phyloP scores from a whole-genome alignment of 805 yeast genomes.

The Metschnikowia arizonensis region DNA sequence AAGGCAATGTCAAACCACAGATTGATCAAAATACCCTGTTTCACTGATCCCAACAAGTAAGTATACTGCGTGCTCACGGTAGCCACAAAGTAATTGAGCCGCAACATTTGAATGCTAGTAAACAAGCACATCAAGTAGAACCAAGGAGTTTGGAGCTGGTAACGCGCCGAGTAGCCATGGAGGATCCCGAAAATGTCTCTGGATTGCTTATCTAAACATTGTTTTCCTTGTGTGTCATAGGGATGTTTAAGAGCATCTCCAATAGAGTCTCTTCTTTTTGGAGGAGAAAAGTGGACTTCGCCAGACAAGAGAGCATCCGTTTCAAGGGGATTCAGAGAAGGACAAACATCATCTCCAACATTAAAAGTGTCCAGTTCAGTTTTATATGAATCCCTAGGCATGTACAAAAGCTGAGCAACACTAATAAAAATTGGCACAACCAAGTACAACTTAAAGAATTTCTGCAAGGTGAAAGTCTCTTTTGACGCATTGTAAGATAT shows the following conservation, averaged over 20 bases:
- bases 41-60: constrained; percentile 39
- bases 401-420: constrained; percentile 40
- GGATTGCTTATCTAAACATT: constrained; percentile 29
- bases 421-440: constrained; percentile 49
- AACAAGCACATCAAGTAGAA: constrained; percentile 46
- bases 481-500: constrained; percentile 32
- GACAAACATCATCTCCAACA: too few species aligned
- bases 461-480: constrained; percentile 35
- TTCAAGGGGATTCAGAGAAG: too few species aligned
- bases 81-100: constrained; percentile 57
- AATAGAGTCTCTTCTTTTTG: constrained; percentile 45
- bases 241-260: constrained; percentile 55
- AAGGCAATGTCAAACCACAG: constrained; percentile 49
- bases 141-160: constrained; percentile 52
- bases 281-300: constrained; percentile 4
- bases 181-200: constrained; percentile 51
- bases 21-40: constrained; percentile 39
- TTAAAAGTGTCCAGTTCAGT: constrained; percentile 25
- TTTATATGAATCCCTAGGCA: constrained; percentile 50
- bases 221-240: constrained; percentile 49
- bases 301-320: constrained; percentile 24
- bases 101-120: constrained; percentile 53
- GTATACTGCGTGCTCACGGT: constrained; percentile 54
- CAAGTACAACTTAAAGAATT: constrained; percentile 46
- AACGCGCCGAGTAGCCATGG: constrained; percentile 48